Evolutionary conservation across 2,329 filamentous ascomycete genomes (phyloP), one percentile per base, ranked within the genome.

Genomic region (Colletotrichum sp.): DNA sequence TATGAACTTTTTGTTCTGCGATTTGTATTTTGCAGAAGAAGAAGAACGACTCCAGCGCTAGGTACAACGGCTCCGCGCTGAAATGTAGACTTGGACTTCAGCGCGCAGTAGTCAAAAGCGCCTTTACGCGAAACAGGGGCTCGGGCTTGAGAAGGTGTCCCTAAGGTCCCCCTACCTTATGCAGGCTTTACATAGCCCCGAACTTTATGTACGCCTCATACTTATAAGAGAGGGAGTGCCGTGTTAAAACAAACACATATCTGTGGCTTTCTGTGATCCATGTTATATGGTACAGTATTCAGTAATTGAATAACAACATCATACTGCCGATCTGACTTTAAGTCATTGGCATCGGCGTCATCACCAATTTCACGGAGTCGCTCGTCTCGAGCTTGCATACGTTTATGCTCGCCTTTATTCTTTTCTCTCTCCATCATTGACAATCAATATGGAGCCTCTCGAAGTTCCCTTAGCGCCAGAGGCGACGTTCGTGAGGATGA

Each of bases 1-100:
- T 6, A 10, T 12, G 3, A n/a, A n/a, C 3, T 4, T 44, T 10
- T 44, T 6, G 5, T 10, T n/a, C 18, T n/a, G 18, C 18, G 0
- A n/a, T 4, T 44, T 44, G 39, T 6, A n/a, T 44, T 6, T n/a
- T 49, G 39, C 7, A 49, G 18, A 49, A n/a, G 36, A 39, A 44
- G 18, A 44, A 44, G 36, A 49, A n/a, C 18, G 39, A 49, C 39
- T n/a, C 9, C 9, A 12, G 2, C 39, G 39, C 39, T 49, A 49
- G 18, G 10, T 49, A n/a, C 9, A 49, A n/a, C 39, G 18, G 39
- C 3, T 49, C 18, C 39, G 9, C 18, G 18, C 1, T n/a, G 39
- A 49, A n/a, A 49, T 21, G 18, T n/a, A n/a, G 18, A 12, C 39
- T 49, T 49, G 3, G 18, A n/a, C 10, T 49, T n/a, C 18, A 21